phyloP scores from a whole-genome alignment of 371 early-diverging fungal genomes.

The Mucor piriformis region DNA sequence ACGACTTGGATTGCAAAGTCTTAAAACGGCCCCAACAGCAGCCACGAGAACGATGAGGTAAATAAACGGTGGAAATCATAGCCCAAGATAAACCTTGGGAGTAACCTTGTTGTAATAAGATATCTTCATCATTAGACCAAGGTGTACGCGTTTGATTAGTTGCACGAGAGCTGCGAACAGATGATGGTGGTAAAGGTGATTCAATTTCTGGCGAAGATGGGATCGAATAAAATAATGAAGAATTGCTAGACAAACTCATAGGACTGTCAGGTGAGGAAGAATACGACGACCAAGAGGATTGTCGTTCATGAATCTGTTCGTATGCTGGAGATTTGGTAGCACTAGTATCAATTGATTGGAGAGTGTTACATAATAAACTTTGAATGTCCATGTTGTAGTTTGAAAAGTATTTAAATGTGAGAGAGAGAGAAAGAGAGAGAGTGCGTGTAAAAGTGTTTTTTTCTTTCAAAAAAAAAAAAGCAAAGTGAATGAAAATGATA shows the following conservation, averaged over 20 bases:
- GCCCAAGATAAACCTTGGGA: conserved; percentile 33
- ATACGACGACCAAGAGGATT: conserved; percentile 15
- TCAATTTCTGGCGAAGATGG: conserved; percentile 22
- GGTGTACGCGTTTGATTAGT: conserved; percentile 21
- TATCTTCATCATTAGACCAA: conserved; percentile 30
- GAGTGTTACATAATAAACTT: conserved; percentile 19
- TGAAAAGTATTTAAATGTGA: not conserved
- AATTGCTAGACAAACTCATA: conserved; percentile 5
- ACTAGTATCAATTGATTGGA: no score
- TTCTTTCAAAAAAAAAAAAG: not conserved
- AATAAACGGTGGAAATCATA: conserved; percentile 27
- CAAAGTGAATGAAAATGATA: not conserved
- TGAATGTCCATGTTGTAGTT: conserved; percentile 21
- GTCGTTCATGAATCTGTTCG: conserved; percentile 4
- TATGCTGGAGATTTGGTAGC: not conserved
- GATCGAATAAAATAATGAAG: conserved; percentile 7
- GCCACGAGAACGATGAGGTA: conserved; percentile 32
- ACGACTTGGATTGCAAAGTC: conserved; percentile 30
- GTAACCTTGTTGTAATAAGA: conserved; percentile 29
- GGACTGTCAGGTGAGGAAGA: conserved; percentile 16
- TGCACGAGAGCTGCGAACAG: not conserved
- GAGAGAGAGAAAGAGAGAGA: not conserved
- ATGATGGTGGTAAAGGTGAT: not conserved
- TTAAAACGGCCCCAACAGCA: conserved; percentile 39
- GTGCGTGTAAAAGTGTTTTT: not conserved